Conservation (phyloP, 805 yeast genomes). For the Maudiozyma bulderi region DNA sequence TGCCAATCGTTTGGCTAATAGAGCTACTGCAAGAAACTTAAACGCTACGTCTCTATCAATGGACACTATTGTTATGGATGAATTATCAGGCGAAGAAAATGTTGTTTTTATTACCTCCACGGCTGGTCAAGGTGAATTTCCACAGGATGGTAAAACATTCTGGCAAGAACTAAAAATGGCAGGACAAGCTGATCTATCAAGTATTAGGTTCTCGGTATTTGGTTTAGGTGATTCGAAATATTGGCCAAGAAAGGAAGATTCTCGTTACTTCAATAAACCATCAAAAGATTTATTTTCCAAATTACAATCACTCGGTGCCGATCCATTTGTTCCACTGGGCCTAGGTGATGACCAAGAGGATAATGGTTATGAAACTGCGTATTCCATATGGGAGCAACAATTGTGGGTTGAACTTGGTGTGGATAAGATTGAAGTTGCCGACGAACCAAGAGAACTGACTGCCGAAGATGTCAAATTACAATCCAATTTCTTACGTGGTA, state of each 20-base stretch:
- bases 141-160: slow-evolving; percentile 65
- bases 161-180: slow-evolving; percentile 67
- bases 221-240: slow-evolving; percentile 91
- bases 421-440: slow-evolving; percentile 66
- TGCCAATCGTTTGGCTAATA: slow-evolving; percentile 68
- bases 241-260: slow-evolving; percentile 97
- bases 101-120: slow-evolving; percentile 78
- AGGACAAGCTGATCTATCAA: slow-evolving; percentile 50
- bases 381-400: slow-evolving; percentile 71
- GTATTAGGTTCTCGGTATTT: slow-evolving; percentile 58
- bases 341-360: slow-evolving; percentile 97
- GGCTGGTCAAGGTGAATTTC: slow-evolving; percentile 92
- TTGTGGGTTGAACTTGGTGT: slow-evolving; percentile 88
- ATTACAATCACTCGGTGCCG: slow-evolving; percentile 62
- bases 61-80: slow-evolving; percentile 64
- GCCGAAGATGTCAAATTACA: slow-evolving; percentile 91
- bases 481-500: slow-evolving; percentile 84
- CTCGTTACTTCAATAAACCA: slow-evolving; percentile 89
- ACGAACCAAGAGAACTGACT: slow-evolving; percentile 87
- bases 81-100: slow-evolving; percentile 49
- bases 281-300: slow-evolving; percentile 61
- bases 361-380: slow-evolving; percentile 91
- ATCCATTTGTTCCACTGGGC: slow-evolving; percentile 63
- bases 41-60: slow-evolving; percentile 45
- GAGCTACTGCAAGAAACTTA: slow-evolving; percentile 72